Base-by-base conservation (phyloP, 352 stramenopile species). In the Phytophthora ohioensis region DNA sequence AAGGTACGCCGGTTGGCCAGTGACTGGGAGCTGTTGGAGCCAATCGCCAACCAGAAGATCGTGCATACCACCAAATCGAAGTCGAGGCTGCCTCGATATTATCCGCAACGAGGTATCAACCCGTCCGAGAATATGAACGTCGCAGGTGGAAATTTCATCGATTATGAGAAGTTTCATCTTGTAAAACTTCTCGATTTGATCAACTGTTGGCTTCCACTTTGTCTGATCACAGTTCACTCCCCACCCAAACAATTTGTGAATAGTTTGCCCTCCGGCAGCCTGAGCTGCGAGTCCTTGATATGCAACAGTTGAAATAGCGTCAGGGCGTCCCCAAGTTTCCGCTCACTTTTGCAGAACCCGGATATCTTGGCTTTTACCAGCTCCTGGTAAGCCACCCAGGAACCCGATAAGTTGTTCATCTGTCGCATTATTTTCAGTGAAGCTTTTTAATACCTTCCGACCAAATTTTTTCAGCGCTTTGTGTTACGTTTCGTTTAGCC, bases 161-260 rank as follows among this genome's bases (percentile, higher is more conserved):
- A 57, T 15, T 42, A 61, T 53, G 2, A 61, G 30, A 12, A 52
- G 10, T 27, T 41, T 52, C 15, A 52, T 6, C 39, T 42, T 61
- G n/a, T n/a, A 8, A 17, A 58, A 48, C 11, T n/a, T 13, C 11
- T 54, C 11, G 4, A 36, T 47, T 15, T 47, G 15, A 15, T 47
- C 15, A 8, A 34, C 34, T 5, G 27, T 61, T 8, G 54, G 54
- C 10, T 10, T 6, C 35, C 54, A 52, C 6, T 42, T 52, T 11
- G 6, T 61, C 13, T 17, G 12, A 46, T 52, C 30, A 41, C 35
- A 41, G 10, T 41, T 41, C 10, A 41, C 39, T 12, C 30, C 10
- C 54, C 54, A 51, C 10, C 54, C 54, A 61, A 61, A 61, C 4
- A 48, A n/a, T 17, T 47, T 58, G 36, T 58, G 52, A 36, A 58